Evolutionary conservation across 2,329 filamentous ascomycete species (phyloP), one percentile per base, ranked within the genome.

Genomic region (Fusarium duplospermum): DNA sequence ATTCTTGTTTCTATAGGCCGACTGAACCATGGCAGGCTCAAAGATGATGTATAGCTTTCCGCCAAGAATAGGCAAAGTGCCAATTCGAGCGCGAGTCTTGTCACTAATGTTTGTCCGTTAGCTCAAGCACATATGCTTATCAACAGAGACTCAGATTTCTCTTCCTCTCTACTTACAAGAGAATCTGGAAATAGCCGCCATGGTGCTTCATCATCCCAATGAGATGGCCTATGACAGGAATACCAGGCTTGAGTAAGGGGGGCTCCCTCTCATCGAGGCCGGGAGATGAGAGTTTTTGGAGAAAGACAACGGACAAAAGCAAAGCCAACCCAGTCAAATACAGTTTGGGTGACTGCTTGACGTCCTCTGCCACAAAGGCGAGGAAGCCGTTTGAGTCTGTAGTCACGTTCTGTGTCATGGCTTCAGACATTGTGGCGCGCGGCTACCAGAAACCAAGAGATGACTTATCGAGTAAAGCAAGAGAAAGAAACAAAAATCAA

Each of bases 1-100:
- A 10, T 83, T 82, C 58, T 83, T 83, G 45, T 81, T 81, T 31
- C 84, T 82, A 67, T 86, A 83, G 5, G 84, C 82, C 2, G 82
- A 81, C 47, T 82, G 80, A 20, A 85, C 80, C 9, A 88, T 77
- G 1, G 71, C 64, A 4, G 87, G 84, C 10, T 82, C 82, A 50
- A 81, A 84, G 29, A 87, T 82, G 35, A 87, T 77, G 69, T 89
- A 89, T 16, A 85, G 80, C 45, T 85, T 84, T 27, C 80, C 76
- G 47, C 79, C 81, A 24, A 87, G 76, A 73, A 87, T 84, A 3
- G 83, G 84, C 3, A 88, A 72, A 1, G 87, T 86, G 65, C 83
- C 85, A 70, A 87, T 84, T 13, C 78, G 69, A 33, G 78, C 79
- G 56, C 76, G 52, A 6, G 42, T 50, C 9, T n/a, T 61, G 10